Base-by-base conservation (phyloP, 108 stramenopile species). In the Skeletonema menzelii region DNA sequence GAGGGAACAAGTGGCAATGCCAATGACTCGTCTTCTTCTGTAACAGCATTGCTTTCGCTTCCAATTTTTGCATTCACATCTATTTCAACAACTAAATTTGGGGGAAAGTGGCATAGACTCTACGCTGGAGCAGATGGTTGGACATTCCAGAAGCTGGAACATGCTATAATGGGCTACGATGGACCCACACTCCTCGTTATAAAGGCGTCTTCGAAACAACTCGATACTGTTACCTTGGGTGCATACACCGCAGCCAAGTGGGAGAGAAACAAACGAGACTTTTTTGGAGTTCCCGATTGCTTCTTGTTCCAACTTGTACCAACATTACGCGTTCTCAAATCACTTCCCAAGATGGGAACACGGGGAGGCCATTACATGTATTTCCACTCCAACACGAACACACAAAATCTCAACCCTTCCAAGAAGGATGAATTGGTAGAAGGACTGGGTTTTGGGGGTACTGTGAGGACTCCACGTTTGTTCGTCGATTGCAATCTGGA, bases 361-460 rank as follows among this genome's bases (percentile, higher is more conserved):
- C 63, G 76, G 10, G 86, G 74, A 53, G 76, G 64, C 20, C 77
- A 90, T 71, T 94, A 88, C 76, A 91, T 91, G 93, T 94, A 94
- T 72, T 77, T 77, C 61, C 79, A 80, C 66, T 72, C 71, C 7
- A 73, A 38, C 32, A 80, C 56, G 27, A 80, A 73, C 57, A 62
- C 67, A 27, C 47, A 49, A 4, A 70, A 56, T 7, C 56, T 37
- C 22, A 82, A 77, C 60, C 80, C 70, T 76, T 26, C 79, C 84
- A 58, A 84, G 77, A 59, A 78, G 77, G 94, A 92, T 69, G 84
- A 84, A 57, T 76, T 89, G 65, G 82, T 86, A 8, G 82, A 90
- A 65, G 93, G 93, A 11, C 82, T 94, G 35, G 93, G 93, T 8
- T 94, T 94, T 78, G 93, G 93, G 27, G 93, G 93, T 14, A 88